Evolutionary conservation across 345 rosid genomes (phyloP).

Genomic region (Atalantia buxifolia): DNA sequence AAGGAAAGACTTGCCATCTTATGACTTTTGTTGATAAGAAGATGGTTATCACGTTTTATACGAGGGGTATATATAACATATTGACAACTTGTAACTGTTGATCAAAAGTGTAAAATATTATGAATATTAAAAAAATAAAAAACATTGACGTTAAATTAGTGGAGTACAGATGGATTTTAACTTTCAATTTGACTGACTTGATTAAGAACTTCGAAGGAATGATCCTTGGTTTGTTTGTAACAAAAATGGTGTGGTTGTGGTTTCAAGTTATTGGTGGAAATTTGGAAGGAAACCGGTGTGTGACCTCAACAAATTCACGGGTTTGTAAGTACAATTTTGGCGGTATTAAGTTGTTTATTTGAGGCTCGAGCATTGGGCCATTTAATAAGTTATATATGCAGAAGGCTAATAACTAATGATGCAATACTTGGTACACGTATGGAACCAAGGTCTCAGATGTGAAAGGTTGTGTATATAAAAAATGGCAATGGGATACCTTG

Average conservation of each 20-base stretch:
- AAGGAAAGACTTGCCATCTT: no score
- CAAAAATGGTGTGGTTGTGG: neutral
- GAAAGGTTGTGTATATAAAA: neutral
- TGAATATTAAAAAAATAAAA: neutral
- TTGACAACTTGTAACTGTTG: constrained; percentile 7
- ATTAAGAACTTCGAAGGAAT: neutral
- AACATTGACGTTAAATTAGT: constrained; percentile 1
- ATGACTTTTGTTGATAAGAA: neutral
- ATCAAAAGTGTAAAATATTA: neutral
- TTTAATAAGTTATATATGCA: neutral
- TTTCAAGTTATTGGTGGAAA: neutral
- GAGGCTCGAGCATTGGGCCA: neutral
- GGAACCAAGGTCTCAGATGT: neutral
- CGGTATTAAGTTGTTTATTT: neutral
- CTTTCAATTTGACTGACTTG: constrained; percentile 21
- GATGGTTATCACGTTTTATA: no score
- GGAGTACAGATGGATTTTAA: constrained; percentile 33
- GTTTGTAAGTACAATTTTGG: neutral
- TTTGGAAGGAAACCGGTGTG: neutral
- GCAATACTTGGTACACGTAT: no score
- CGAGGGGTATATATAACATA: no score
- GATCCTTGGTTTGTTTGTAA: neutral
- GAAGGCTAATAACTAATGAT: neutral
- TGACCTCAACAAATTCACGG: neutral
- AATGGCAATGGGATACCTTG: constrained; percentile 4